Percentiles rank a stretch among this genome's conserved stretches.
phyloP scores from a whole-genome alignment of 2,329 filamentous ascomycete genomes.

The Epichloe gansuensis region DNA sequence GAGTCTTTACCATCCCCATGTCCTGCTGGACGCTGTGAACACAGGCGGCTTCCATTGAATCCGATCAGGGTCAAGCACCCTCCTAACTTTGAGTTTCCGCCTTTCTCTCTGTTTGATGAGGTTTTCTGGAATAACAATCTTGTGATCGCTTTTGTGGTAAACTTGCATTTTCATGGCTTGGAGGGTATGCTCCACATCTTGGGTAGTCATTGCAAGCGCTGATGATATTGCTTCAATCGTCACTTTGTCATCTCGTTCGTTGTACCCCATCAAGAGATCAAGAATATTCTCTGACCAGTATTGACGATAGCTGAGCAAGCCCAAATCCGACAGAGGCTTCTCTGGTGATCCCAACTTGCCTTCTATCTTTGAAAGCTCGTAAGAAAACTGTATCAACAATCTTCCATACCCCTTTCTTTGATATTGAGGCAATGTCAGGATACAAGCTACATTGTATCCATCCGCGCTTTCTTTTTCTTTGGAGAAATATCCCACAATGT shows the following conservation, averaged over 20 bases:
- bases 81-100: conserved; percentile 64
- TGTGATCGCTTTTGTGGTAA: conserved; percentile 93
- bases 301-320: conserved; percentile 84
- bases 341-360: conserved; percentile 91
- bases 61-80: conserved; percentile 62
- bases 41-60: conserved; percentile 95
- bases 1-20: conserved; percentile 74
- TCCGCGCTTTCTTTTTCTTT: conserved; percentile 98
- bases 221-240: conserved; percentile 78
- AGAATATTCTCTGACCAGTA: conserved; percentile 97
- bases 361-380: conserved; percentile 91
- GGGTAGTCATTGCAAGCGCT: conserved; percentile 85
- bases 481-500: conserved; percentile 98
- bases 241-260: conserved; percentile 56
- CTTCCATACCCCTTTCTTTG: conserved; percentile 90
- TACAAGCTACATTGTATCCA: conserved; percentile 96
- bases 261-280: conserved; percentile 66
- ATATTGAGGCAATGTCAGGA: conserved; percentile 89
- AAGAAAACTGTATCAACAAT: conserved; percentile 91
- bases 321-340: conserved; percentile 89
- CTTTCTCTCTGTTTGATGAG: conserved; percentile 71
- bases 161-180: conserved; percentile 91
- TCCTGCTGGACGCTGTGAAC: conserved; percentile 78
- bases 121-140: conserved; percentile 82
- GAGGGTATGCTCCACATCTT: conserved; percentile 88